phyloP scores from a whole-genome alignment of 768 basidiomycete species.

The Lactarius hengduanensis region DNA sequence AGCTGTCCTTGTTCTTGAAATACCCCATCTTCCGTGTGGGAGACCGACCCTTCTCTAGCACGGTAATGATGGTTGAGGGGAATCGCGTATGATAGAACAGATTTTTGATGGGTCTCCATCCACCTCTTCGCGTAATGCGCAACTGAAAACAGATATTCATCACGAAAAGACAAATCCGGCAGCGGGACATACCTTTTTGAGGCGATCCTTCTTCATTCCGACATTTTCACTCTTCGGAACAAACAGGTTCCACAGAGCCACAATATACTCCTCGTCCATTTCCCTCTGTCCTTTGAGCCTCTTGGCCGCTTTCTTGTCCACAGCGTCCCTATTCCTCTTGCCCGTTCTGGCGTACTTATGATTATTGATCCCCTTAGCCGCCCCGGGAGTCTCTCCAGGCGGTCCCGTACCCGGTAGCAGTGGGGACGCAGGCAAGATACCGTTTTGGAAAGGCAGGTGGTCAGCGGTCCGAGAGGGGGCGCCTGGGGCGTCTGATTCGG shows the following conservation, averaged over 20 bases:
- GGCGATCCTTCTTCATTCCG: conserved; percentile 21
- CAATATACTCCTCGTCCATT: conserved; percentile 8
- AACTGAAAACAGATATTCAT: conserved; percentile 9
- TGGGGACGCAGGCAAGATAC: neutral
- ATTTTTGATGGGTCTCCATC: neutral
- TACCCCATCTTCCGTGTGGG: neutral
- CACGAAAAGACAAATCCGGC: no score
- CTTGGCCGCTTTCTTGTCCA: conserved; percentile 9
- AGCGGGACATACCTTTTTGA: conserved; percentile 16
- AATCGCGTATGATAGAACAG: neutral
- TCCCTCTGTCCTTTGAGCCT: conserved; percentile 11
- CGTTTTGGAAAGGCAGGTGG: neutral
- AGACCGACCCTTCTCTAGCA: neutral
- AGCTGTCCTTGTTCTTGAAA: conserved; percentile 1
- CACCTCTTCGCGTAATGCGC: neutral
- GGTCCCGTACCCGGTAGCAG: neutral
- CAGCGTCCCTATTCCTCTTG: neutral
- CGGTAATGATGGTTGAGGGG: neutral
- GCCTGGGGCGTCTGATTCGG: neutral
- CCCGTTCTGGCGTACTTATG: neutral
- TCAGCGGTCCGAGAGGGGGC: neutral
- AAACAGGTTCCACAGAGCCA: conserved; percentile 8
- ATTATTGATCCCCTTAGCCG: neutral
- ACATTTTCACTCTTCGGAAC: neutral
- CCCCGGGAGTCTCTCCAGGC: neutral